A percentile compares a stretch with the other conserved stretches of the same genome.
phyloP scores from a whole-genome alignment of 495 filamentous ascomycete genomes.

The Pseudoneurospora amorphoporcata region DNA sequence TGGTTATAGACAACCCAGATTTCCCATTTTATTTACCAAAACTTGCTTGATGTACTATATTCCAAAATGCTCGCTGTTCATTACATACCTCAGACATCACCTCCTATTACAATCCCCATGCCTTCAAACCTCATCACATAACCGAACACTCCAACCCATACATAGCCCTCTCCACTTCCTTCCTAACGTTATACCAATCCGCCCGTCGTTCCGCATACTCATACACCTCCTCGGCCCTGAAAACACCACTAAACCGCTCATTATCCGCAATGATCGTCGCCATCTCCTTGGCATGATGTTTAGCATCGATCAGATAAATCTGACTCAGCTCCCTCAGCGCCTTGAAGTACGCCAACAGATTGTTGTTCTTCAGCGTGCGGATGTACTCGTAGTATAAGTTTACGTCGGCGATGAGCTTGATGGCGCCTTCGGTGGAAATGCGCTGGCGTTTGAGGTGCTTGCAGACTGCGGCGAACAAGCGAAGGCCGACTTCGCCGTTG shows the following conservation, averaged over 20 bases:
- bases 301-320: conserved; percentile 85
- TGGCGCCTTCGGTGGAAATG: conserved; percentile 77
- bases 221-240: conserved; percentile 91
- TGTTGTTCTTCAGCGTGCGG: conserved; percentile 64
- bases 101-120: too few species aligned
- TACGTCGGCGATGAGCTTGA: conserved; percentile 93
- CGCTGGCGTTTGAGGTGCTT: conserved; percentile 97
- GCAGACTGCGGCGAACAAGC: conserved; percentile 80
- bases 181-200: conserved; percentile 85
- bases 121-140: conserved; percentile 48
- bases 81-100: too few species aligned
- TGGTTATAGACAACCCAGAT: too few species aligned
- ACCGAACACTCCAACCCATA: conserved; percentile 84
- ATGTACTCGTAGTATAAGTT: conserved; percentile 86
- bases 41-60: too few species aligned
- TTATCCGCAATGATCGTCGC: conserved; percentile 89
- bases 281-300: conserved; percentile 88
- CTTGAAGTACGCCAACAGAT: conserved; percentile 79
- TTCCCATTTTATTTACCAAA: too few species aligned
- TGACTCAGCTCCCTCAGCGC: conserved; percentile 87
- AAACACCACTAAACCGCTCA: conserved; percentile 82
- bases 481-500: conserved; percentile 92
- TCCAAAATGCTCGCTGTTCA: too few species aligned
- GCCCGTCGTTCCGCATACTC: conserved; percentile 91
- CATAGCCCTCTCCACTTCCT: conserved; percentile 90